These are phyloP conservation scores for Gremmenia infestans DNA, from an alignment of 2,329 filamentous ascomycete genomes.

Conservation along the genomic window DNA sequence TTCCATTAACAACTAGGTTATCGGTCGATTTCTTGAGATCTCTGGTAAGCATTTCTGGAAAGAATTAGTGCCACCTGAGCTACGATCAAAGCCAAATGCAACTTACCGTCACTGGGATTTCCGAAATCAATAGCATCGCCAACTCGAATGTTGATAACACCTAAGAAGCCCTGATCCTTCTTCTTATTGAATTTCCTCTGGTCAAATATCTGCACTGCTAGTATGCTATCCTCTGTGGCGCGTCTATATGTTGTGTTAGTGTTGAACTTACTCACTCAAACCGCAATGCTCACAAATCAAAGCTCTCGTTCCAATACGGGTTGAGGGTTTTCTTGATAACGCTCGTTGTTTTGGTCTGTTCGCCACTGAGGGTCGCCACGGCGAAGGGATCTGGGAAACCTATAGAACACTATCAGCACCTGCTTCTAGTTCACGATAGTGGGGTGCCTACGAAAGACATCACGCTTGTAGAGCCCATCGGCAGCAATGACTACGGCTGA, in stretches of 20 bases:
- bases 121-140: conserved; percentile 91
- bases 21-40: conserved; percentile 98
- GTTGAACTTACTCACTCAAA: not conserved
- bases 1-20: conserved; percentile 95
- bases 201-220: conserved; percentile 97
- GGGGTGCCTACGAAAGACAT: conserved; percentile 84
- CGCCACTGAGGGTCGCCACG: conserved; percentile 92
- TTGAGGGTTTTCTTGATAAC: conserved; percentile 97
- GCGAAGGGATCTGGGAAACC: conserved; percentile 98
- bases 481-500: conserved; percentile 80
- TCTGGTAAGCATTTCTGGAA: conserved; percentile 85
- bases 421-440: not conserved
- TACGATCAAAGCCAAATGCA: conserved; percentile 1
- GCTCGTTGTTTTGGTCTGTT: conserved; percentile 96
- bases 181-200: conserved; percentile 99
- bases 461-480: conserved; percentile 96
- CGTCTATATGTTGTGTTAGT: conserved; percentile 49
- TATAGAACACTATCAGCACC: conserved; percentile 36
- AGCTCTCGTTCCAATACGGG: conserved; percentile 99
- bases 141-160: conserved; percentile 94
- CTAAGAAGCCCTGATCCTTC: conserved; percentile 98
- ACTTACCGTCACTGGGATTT: conserved; percentile 82
- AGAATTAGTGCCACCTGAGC: conserved; percentile 7
- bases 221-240: conserved; percentile 90
- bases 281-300: conserved; percentile 71